Evolutionary conservation across 2,329 filamentous ascomycete genomes (phyloP), one percentile per base, ranked within the genome.

Genomic region (Ambrosiella beaveri): DNA sequence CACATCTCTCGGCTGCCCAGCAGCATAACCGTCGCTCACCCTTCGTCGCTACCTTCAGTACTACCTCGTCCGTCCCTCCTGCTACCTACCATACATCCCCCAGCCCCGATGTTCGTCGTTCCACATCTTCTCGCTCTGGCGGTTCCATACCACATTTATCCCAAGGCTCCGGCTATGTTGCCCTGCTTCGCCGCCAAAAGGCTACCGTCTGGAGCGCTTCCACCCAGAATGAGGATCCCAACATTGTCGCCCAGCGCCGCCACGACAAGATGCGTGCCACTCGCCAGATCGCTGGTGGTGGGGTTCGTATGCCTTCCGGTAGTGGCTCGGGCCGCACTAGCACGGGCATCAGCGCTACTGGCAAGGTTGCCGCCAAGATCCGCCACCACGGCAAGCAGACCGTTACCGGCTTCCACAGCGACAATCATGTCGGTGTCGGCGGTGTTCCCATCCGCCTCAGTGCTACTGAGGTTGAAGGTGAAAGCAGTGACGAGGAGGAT

Each of bases 121-220:
- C 88, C 36, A 87, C 83, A 37, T 95, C 88, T 2, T 86, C 85
- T 56, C 82, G 88, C 65, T 94, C 88, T 19, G 79, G 77, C 62
- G 74, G 73, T 52, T 74, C 13, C 78, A 60, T 57, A 54, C 44
- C 55, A 9, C 37, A 51, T n/a, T 38, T 50, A 1, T 52, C 57
- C 79, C 62, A 59, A 38, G 72, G 85, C 1, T 77, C 77, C n/a
- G 84, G 88, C 63, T 98, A 98, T 70, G 93, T 98, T 56, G 90
- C 93, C 40, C 77, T 96, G n/a, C 84, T 98, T 72, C 82, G 93
- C 62, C 91, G 90, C 69, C 93, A 98, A 71, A 97, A 97, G 69
- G 93, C 89, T 38, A 98, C 93, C 0, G 93, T 98, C 3, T 98
- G 93, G 93, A 96, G 90, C 73, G 93, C 97, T 68, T 85, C 90